Evolutionary conservation across 768 basidiomycete genomes (phyloP), one percentile per base, ranked within the genome.

Genomic region (Macrolepiota fuliginosa): DNA sequence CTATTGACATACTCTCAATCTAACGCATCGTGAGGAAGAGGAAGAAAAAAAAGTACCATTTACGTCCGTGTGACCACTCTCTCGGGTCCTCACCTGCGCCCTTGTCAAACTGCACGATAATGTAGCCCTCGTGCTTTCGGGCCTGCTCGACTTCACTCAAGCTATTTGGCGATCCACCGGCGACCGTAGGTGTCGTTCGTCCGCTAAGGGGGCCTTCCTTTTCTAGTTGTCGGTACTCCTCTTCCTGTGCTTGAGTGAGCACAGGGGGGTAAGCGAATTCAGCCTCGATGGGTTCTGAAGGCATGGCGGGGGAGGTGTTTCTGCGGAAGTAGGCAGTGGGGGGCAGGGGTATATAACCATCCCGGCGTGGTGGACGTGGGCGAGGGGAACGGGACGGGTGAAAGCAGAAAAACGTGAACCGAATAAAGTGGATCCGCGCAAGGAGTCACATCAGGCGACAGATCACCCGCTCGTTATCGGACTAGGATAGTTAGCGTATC

Each of bases 41-140:
- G 42, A 45, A 45, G 19, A 25, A 27, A 25, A 19, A n/a, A 7
- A 45, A 61, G 32, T 51, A 77, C 78, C 78, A 78, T 69, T 77
- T 78, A 58, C 65, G 71, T 2, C 56, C 60, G 2, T 64, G 63
- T 19, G 64, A 62, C 74, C 76, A 77, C 46, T 76, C 76, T 49
- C 75, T 64, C 11, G 76, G 74, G 61, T 78, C 77, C 35, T 77
- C 76, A 4, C 73, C 65, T 2, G 60, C 57, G 1, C 71, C 70
- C 35, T 68, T 64, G 25, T 69, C 70, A 37, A 72, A 72, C 1
- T 49, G 47, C 4, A 72, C 71, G 13, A 72, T 60, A n/a, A 64
- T 58, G 52, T 68, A 70, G 1, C 71, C 70, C n/a, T 68, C 66
- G 25, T 65, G 66, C 50, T 57, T 51, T 19, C 65, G 62, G 6